phyloP scores from a whole-genome alignment of 345 rosid species.

The Eucalyptus tenuipes region DNA sequence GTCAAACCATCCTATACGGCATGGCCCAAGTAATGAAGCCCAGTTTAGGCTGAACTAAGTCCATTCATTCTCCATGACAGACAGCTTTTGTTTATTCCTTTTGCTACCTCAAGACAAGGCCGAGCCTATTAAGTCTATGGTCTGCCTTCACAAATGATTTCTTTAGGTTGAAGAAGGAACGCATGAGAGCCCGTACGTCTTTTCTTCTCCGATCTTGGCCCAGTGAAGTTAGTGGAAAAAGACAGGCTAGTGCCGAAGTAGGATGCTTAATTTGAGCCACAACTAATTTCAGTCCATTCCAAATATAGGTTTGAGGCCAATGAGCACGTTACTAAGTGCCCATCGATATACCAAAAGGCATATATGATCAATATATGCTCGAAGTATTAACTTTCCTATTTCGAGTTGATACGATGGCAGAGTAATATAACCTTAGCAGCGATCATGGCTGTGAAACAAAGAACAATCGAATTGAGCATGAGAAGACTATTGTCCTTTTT shows the following conservation, averaged over 20 bases:
- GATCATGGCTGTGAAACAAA: not conserved
- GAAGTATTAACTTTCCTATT: not conserved
- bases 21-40: not conserved
- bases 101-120: not conserved
- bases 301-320: not conserved
- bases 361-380: not conserved
- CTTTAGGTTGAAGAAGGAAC: not conserved
- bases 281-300: not conserved
- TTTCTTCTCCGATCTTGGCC: not conserved
- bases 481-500: not conserved
- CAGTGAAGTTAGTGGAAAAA: not conserved
- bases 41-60: not conserved
- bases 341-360: not conserved
- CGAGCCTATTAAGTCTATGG: not conserved
- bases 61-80: not conserved
- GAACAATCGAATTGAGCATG: not conserved
- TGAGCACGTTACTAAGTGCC: not conserved
- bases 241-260: not conserved
- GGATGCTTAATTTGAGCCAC: not conserved
- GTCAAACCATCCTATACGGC: not conserved
- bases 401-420: not conserved
- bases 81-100: not conserved
- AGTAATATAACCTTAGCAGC: not conserved
- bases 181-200: not conserved
- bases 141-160: not conserved